Evolutionary conservation across 495 filamentous ascomycete species (phyloP), one percentile per base, ranked within the genome.

Genomic region (Halenospora varia): DNA sequence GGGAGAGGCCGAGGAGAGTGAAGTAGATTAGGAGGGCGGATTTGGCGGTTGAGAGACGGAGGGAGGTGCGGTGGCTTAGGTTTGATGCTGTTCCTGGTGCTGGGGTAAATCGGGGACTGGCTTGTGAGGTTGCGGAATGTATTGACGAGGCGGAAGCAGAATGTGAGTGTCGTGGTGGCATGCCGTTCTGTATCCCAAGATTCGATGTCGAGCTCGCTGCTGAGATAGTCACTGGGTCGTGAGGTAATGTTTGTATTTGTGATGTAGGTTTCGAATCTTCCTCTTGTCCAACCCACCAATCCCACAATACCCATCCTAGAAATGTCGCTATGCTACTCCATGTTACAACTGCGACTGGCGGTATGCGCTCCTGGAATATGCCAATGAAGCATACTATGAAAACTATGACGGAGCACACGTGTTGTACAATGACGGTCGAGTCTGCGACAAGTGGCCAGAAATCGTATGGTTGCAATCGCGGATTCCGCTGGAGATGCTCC

Each of bases 391-490:
- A 95, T 60, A 92, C 94, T 53, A 95, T 81, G 59, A 98, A 98
- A 48, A 98, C 93, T 51, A 85, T 85, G 54, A 97, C 93, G 6
- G 90, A 92, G 68, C 89, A 94, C 2, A 97, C 87, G 72, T 98
- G 94, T 66, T 98, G 94, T 11, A 97, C 88, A 60, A 98, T 96
- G 51, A 97, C 91, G 4, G 94, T 98, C 11, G 89, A 92, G 66
- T 97, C 94, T 56, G 91, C 88, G 39, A 97, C 89, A 3, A 98
- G 79, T 2, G 92, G 90, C 92, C 95, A 98, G 75, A 98, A 98
- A 67, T 97, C 91, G 67, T 98, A 98, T 0, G 94, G 92, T 44
- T 92, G 87, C 41, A 97, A 84, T 17, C 92, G 86, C 11, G 93
- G 94, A 69, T 98, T 98, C 20, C 93, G 87, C 69, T 98, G 95